Base-by-base conservation (phyloP, 306 rosid genomes). In the Quercus berberidifolia region DNA sequence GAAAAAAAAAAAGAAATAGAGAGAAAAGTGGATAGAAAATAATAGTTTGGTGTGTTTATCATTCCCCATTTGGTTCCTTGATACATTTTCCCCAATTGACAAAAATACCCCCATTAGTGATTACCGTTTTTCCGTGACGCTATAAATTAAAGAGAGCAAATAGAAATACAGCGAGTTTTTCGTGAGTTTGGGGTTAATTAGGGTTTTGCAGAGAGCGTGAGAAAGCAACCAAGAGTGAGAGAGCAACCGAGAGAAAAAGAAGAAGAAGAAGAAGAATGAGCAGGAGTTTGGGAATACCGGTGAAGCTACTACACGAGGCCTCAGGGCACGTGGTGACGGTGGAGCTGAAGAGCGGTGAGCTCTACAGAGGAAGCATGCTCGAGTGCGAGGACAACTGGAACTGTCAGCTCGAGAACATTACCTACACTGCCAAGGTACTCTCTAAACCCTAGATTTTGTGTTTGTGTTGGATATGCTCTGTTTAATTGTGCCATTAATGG, bases 311-410 rank as follows among this genome's bases (percentile, higher is more conserved):
- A 55, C 98, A 95, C 90, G 99, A 95, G 82, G 98, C 99, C 19
- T 90, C 98, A 0, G 99, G 99, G 21, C 99, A 95, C 71, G 86
- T 95, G 14, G 98, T 95, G 19, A 90, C 98, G 6, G 99, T 95
- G 59, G 99, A 95, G 90, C 97, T 95, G 35, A 95, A 95, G 85
- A 95, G 99, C 68, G 99, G 99, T 4, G 99, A 95, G 88, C 98
- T 95, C 58, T 93, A 95, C 76, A 87, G 99, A 85, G 99, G 99
- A 31, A 90, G 95, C 81, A 91, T 95, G 98, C 79, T 95, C 38
- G 99, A 95, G 86, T 95, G 99, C 68, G 99, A 95, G 81, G 99
- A 95, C 80, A 95, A 95, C 85, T 95, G 98, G 99, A 95, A 93
- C 83, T 95, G 98, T 82, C 99, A 95, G 84, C 99, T 95, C 60